These are phyloP conservation scores for Starmerella stigmatis DNA, from an alignment of 805 yeast species.

Conservation along the genomic window DNA sequence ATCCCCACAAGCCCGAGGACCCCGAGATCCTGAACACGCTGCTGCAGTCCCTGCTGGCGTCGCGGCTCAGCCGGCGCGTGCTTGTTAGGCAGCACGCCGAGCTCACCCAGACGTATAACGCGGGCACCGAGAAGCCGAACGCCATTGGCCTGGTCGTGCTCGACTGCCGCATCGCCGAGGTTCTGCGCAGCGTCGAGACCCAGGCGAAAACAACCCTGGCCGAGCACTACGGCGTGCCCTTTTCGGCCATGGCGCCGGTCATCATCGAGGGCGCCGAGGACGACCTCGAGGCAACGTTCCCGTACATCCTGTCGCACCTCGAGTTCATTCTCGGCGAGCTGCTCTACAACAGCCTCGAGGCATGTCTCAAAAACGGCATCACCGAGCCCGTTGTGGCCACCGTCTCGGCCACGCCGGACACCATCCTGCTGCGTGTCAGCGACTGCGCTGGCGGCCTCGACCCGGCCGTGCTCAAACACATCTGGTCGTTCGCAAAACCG, in stretches of 20 bases:
- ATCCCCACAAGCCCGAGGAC: conserved; percentile 46
- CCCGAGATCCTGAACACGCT: conserved; percentile 56
- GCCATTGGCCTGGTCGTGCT: conserved; percentile 66
- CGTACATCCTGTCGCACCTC: conserved; percentile 76
- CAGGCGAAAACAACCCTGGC: conserved; percentile 31
- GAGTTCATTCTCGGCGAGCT: conserved; percentile 83
- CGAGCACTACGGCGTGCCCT: conserved; percentile 27
- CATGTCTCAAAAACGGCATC: conserved; percentile 49
- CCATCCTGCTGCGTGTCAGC: conserved; percentile 64
- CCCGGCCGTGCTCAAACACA: conserved; percentile 44
- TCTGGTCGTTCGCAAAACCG: conserved; percentile 73
- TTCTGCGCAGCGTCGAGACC: conserved; percentile 27
- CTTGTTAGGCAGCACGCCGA: conserved; percentile 86
- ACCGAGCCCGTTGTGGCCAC: conserved; percentile 58
- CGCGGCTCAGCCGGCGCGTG: conserved; percentile 80
- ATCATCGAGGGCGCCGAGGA: conserved; percentile 49
- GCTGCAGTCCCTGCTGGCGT: conserved; percentile 66
- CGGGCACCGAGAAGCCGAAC: conserved; percentile 30
- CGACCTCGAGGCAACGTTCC: conserved; percentile 49
- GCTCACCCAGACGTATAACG: conserved; percentile 47
- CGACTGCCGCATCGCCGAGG: conserved; percentile 48
- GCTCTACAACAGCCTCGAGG: conserved; percentile 72
- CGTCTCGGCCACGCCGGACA: conserved; percentile 53
- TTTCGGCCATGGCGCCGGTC: conserved; percentile 53
- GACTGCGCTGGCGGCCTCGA: conserved; percentile 84